Percentiles rank a stretch among this genome's conserved stretches.
phyloP scores from a whole-genome alignment of 1,284 basidiomycete genomes.

The Naganishia liquefaciens region DNA sequence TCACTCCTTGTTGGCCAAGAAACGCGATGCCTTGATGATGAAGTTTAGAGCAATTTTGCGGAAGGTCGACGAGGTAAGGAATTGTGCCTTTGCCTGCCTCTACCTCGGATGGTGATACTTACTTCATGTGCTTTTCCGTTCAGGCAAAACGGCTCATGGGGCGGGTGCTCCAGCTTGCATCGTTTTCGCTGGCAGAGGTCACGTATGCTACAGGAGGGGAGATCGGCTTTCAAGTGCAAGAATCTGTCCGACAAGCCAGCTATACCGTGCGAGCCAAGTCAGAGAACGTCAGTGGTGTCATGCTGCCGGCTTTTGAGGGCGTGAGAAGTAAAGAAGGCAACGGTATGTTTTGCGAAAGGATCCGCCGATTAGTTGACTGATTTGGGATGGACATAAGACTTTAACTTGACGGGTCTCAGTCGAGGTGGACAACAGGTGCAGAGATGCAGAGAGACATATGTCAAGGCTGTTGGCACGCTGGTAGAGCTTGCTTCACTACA shows the following conservation, averaged over 20 bases:
- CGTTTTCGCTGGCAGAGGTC: conserved; percentile 97
- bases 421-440: conserved; percentile 96
- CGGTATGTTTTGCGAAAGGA: conserved; percentile 57
- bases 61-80: conserved; percentile 87
- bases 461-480: conserved; percentile 93
- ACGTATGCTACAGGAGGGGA: conserved; percentile 91
- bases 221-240: conserved; percentile 90
- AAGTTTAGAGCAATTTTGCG: conserved; percentile 84
- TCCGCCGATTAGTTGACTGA: no score
- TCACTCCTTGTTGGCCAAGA: conserved; percentile 94
- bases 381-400: conserved; percentile 62
- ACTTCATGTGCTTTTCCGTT: not conserved
- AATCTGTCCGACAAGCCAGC: conserved; percentile 66
- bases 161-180: conserved; percentile 94
- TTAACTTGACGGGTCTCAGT: conserved; percentile 95
- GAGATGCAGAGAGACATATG: conserved; percentile 90
- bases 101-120: not conserved
- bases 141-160: conserved; percentile 99
- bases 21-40: conserved; percentile 91
- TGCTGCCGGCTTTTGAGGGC: conserved; percentile 93
- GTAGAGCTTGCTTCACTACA: conserved; percentile 92
- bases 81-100: not conserved
- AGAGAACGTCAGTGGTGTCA: conserved; percentile 97
- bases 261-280: conserved; percentile 94
- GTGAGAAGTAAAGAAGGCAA: conserved; percentile 73